Evolutionary conservation across 345 rosid species (phyloP), one percentile per base, ranked within the genome.

Genomic region (Raphanus sativus): DNA sequence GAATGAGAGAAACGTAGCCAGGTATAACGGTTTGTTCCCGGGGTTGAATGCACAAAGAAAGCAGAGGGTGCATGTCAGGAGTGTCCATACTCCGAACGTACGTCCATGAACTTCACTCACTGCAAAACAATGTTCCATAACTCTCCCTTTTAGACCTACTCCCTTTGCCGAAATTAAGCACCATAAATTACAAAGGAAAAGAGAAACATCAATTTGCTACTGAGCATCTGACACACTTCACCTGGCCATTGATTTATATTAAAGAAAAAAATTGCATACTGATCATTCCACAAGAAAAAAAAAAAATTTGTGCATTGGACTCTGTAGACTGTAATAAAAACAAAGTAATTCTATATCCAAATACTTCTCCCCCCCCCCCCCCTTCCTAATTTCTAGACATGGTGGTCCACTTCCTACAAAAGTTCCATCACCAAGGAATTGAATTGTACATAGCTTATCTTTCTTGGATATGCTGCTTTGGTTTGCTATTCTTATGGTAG

Each of bases 71-170:
- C 98, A 89, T 29, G 97, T 94, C 80, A 94, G 75, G 59, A 92
- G 96, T 0, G 98, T 94, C 98, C 98, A 94, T 67, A 92, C 91
- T 80, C 97, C 98, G 70, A 92, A 94, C 52, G 96, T 94, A 79
- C 98, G 88, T 76, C 98, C 97, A 79, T 94, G 98, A 81, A 94
- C 94, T 73, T 92, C 98, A 84, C 88, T 89, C 97, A 94, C 98
- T 92, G 85, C 80, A 87, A 34, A 64, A 29, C 59, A 21, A 21
- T 21, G 21, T 21, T 21, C 21, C 21, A 21, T 21, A 21, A 21
- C 21, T 21, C 21, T 21, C 21, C 21, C 21, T 21, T 21, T 21
- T 21, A 21, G 21, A 21, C 21, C 21, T 21, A 21, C 21, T 21
- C 0, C 21, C 21, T 21, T 21, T 21, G 21, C 21, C 21, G 21